These are phyloP conservation scores for Russula lepida DNA, from an alignment of 768 basidiomycete genomes.

Conservation along the genomic window DNA sequence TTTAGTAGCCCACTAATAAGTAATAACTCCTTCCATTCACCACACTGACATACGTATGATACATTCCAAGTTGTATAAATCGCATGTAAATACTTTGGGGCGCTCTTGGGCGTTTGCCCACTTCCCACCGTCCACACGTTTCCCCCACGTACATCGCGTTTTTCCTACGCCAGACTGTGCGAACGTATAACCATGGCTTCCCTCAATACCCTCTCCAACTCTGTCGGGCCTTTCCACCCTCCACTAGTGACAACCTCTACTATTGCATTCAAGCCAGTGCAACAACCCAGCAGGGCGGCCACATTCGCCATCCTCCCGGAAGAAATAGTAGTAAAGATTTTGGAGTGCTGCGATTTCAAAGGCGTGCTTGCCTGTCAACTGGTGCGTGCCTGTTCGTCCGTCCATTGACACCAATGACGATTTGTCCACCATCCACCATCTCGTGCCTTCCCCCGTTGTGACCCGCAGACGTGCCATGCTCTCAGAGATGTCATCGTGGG, in stretches of 20 bases:
- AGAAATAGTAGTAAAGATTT: constrained; percentile 4
- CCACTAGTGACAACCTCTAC: background rate
- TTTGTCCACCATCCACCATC: too few relatives aligned
- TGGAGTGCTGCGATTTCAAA: constrained; percentile 4
- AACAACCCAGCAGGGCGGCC: too few relatives aligned
- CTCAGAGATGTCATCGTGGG: background rate
- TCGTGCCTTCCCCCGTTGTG: background rate
- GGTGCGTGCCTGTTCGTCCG: background rate
- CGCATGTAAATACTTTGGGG: too few relatives aligned
- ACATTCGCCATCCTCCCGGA: background rate
- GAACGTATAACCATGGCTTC: too few relatives aligned
- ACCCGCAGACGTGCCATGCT: constrained; percentile 2
- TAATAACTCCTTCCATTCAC: too few relatives aligned
- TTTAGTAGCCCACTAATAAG: too few relatives aligned
- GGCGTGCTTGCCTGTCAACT: constrained; percentile 4
- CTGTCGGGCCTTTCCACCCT: background rate
- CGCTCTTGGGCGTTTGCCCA: too few relatives aligned
- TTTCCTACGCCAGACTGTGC: too few relatives aligned
- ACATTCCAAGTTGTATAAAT: too few relatives aligned
- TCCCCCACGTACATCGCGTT: too few relatives aligned
- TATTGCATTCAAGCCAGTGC: background rate
- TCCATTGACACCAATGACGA: background rate
- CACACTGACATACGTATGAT: too few relatives aligned
- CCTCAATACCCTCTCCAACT: background rate
- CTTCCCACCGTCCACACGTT: too few relatives aligned